Evolutionary conservation across 1,139 yeast genomes (phyloP), one percentile per base, ranked within the genome.

Genomic region (Candida sanyaensis): DNA sequence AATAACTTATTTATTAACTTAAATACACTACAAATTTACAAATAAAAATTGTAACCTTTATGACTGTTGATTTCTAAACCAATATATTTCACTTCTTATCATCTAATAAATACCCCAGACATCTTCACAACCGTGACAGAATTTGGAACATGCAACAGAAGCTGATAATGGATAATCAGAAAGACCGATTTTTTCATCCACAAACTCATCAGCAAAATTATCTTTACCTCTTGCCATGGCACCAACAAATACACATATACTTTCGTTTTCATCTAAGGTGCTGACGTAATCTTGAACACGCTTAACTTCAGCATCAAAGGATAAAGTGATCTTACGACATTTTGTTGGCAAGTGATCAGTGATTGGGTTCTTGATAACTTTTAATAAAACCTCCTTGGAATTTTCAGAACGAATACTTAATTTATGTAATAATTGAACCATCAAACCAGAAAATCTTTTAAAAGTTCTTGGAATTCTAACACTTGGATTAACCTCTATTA

Each of bases 221-320:
- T 93, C 99, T 65, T 88, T 88, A 63, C 99, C 99, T 69, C 97
- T 84, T 27, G 99, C 99, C 97, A 93, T 93, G 45, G 99, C 97
- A 64, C 99, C 99, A 43, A 93, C 97, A 68, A 93, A 93, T 28
- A 93, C 97, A 77, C 99, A 93, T 59, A 93, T 86, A 64, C 97
- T 88, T 70, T 93, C 97, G 63, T 90, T 96, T 3, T 83, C 85
- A 57, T 84, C 96, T 58, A 93, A 75, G 48, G 86, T 86, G 37
- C 74, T 71, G 40, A 92, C 93, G 65, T 89, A 92, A 63, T 91
- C 96, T 68, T 91, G 96, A 10, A 91, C 97, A 59, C 91, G 80
- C 58, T 81, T 81, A 42, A 93, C 88, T 54, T 89, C 86, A 11
- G 98, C 96, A 63, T 93, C 99, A 58, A 88, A 90, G n/a, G 97